Conservation (phyloP, 192 early-diverging fungal genomes). For the Chytriomyces sp. region DNA sequence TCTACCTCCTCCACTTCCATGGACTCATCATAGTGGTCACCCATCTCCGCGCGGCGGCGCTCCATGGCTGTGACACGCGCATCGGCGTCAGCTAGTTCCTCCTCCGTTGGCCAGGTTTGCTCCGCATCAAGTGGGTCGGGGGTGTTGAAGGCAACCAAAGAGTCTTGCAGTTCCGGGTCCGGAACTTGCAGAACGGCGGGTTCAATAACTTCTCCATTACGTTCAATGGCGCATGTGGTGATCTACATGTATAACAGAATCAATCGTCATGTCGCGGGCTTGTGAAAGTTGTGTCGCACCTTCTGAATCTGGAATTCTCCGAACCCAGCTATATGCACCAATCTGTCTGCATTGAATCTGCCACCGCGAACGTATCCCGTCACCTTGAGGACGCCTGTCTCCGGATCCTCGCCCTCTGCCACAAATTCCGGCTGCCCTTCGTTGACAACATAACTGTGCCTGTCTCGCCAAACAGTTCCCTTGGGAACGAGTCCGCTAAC, state of each 20-base stretch:
- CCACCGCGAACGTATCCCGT: constrained; percentile 87
- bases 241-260: no score
- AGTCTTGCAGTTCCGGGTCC: constrained; percentile 65
- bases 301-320: constrained; percentile 91
- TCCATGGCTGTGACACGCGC: constrained; percentile 29
- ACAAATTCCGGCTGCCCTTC: constrained; percentile 77
- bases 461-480: constrained; percentile 82
- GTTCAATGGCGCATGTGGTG: constrained; percentile 35
- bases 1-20: constrained; percentile 18
- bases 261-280: no score
- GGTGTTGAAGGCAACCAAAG: constrained; percentile 82
- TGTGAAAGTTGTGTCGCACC: constrained; percentile 36
- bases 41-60: constrained; percentile 20
- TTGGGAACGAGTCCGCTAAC: constrained; percentile 79
- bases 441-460: constrained; percentile 83
- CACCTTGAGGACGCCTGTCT: constrained; percentile 66
- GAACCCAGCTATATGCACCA: constrained; percentile 88
- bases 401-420: constrained; percentile 21
- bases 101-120: constrained; percentile 98
- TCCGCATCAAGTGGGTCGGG: constrained; percentile 88
- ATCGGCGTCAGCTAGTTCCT: constrained; percentile 85
- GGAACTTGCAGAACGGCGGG: constrained; percentile 68
- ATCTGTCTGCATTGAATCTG: constrained; percentile 85
- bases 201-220: constrained; percentile 48
- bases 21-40: constrained; percentile 23